Conservation (phyloP, 208 protist species). For the Leptomonas seymouri region DNA sequence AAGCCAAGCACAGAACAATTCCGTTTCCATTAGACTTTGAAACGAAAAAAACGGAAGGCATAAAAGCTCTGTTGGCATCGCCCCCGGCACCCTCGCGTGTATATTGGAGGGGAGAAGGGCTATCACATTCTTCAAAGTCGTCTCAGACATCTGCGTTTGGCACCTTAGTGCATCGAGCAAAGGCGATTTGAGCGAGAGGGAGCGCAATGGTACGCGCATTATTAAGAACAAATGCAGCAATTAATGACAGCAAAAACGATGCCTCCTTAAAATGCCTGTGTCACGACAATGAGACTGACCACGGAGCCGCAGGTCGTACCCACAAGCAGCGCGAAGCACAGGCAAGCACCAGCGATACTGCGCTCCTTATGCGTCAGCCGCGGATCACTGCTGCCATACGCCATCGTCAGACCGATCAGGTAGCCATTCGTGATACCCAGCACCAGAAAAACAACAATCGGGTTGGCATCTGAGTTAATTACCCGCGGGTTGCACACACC, state of each 20-base stretch:
- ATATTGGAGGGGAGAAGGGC: too few species aligned
- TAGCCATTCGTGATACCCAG: constrained; percentile 46
- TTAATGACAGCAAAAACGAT: neutral
- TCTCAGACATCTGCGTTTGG: too few species aligned
- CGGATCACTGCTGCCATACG: constrained; percentile 40
- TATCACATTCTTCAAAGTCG: too few species aligned
- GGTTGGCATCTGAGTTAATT: constrained; percentile 46
- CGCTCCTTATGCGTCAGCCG: constrained; percentile 34
- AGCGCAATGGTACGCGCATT: neutral
- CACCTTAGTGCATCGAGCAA: too few species aligned
- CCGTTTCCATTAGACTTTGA: too few species aligned
- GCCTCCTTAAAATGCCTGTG: constrained; percentile 18
- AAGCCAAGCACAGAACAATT: too few species aligned
- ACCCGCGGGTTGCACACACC: constrained; percentile 32
- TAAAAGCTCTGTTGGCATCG: too few species aligned
- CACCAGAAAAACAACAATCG: constrained; percentile 42
- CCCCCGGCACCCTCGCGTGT: too few species aligned
- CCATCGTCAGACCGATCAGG: constrained; percentile 42
- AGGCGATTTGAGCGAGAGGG: too few species aligned
- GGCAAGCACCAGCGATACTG: constrained; percentile 30
- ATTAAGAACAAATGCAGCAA: neutral
- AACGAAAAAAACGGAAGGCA: too few species aligned
- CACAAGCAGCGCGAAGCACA: constrained; percentile 39
- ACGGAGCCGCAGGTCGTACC: constrained; percentile 37
- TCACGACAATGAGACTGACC: constrained; percentile 37